These are phyloP conservation scores for Psilocybe sp. DNA, from an alignment of 768 basidiomycete genomes.

Conservation along the genomic window DNA sequence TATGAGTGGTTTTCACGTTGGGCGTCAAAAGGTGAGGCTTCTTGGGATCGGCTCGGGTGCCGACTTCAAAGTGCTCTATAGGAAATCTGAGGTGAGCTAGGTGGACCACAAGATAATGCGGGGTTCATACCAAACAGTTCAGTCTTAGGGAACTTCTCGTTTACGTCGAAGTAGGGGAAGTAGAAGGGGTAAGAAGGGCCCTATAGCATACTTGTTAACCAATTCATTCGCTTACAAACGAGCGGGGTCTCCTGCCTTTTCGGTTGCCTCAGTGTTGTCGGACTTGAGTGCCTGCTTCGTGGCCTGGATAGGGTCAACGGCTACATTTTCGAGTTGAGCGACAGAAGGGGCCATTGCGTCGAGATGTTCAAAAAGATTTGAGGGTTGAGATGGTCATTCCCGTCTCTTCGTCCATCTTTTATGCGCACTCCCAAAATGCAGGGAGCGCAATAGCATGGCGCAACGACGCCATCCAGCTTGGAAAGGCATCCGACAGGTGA, in stretches of 20 bases:
- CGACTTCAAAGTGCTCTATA: slow-evolving; percentile 43
- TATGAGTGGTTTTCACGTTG: slow-evolving; percentile 32
- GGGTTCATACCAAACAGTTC: slow-evolving; percentile 39
- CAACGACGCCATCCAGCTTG: slow-evolving; percentile 17
- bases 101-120: not conserved
- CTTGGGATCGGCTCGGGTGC: slow-evolving; percentile 43
- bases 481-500: slow-evolving; percentile 14
- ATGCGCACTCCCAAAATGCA: not conserved
- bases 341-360: slow-evolving; percentile 30
- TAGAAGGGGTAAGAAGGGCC: slow-evolving; percentile 49
- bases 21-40: slow-evolving; percentile 48
- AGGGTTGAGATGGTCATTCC: not conserved
- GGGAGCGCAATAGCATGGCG: slow-evolving; percentile 18
- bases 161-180: slow-evolving; percentile 40
- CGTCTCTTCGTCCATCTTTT: not conserved
- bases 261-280: slow-evolving; percentile 3
- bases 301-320: slow-evolving; percentile 13
- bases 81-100: too few relatives aligned
- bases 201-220: slow-evolving; percentile 9
- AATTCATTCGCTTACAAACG: not conserved
- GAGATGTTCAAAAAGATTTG: not conserved
- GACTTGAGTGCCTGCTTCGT: slow-evolving; percentile 13
- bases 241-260: slow-evolving; percentile 8
- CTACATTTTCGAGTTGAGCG: slow-evolving; percentile 16
- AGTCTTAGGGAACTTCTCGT: slow-evolving; percentile 49